Percentiles rank a stretch among this genome's conserved stretches.
Evolutionary conservation across 2,329 filamentous ascomycete species (phyloP).

Genomic region (Bimuria novae-zelandiae): DNA sequence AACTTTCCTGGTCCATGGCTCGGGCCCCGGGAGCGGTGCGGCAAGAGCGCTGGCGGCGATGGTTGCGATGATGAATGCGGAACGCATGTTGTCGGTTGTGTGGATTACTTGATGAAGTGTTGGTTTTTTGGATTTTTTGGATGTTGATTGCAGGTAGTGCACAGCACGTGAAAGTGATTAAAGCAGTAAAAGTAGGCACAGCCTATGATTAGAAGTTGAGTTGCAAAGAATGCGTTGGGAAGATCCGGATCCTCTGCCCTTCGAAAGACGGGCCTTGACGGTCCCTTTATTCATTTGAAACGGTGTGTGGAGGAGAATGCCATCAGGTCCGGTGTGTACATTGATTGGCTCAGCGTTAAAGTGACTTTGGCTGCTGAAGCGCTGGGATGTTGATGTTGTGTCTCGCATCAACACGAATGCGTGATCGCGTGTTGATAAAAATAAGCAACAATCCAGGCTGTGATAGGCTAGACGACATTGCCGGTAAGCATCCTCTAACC

Average conservation of each 20-base stretch:
- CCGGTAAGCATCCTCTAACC: neutral
- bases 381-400: neutral
- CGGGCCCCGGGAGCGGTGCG: neutral
- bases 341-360: neutral
- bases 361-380: constrained; percentile 2
- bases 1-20: too few relatives aligned
- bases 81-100: constrained; percentile 1
- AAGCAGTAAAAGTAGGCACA: constrained; percentile 4
- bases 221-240: constrained; percentile 7
- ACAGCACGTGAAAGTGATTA: neutral
- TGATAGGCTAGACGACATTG: neutral
- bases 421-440: neutral
- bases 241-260: constrained; percentile 6
- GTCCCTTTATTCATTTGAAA: neutral
- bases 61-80: constrained; percentile 1
- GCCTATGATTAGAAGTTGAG: neutral
- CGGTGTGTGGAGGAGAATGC: neutral
- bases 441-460: neutral
- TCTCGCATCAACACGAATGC: neutral
- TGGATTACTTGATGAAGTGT: neutral
- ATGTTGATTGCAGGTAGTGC: neutral
- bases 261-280: neutral
- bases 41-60: neutral
- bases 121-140: neutral
- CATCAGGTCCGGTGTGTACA: too few relatives aligned